Base-by-base conservation (phyloP, 2,329 filamentous ascomycete species). In the Trichoderma sp. region DNA sequence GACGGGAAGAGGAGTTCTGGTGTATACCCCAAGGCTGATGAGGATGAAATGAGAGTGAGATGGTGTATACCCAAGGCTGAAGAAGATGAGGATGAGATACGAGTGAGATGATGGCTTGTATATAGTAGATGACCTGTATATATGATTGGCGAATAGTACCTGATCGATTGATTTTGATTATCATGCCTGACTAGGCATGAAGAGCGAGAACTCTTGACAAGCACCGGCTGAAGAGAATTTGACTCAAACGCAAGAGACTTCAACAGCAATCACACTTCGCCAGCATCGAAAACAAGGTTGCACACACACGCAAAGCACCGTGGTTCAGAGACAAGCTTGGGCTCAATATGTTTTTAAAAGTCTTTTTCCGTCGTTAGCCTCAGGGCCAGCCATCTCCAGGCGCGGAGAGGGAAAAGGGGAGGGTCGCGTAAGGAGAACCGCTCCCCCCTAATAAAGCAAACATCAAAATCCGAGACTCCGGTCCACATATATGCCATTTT, bases 381-480 rank as follows among this genome's bases (percentile, higher is more conserved):
- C 68, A 70, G 67, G 70, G 71, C 74, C 71, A 74, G 76, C 75
- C 76, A 77, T 74, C 72, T 76, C 69, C 71, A 71, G 69, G 65
- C 34, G 34, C 3, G 69, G 69, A 71, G 68, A 72, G 70, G 70
- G 60, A 62, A 44, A 61, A 52, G 70, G 68, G 72, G 57, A 39
- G 57, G 57, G 15, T 51, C 45, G 21, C 57, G 14, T 60, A 41
- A 51, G 45, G 57, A 60, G 47, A 60, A 41, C 21, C 26, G 72
- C 67, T 30, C 39, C 59, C 39, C 30, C 47, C 68, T 43, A 44
- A 72, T 70, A 69, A 72, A 72, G 70, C 71, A 77, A 76, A 74
- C 71, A 71, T 77, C 74, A 77, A 75, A 75, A 76, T 76, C 76
- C 76, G 75, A 75, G 75, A 77, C 76, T 77, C 76, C 76, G 73